A percentile compares a stretch with the other conserved stretches of the same genome.
Conservation (phyloP, 345 rosid species). For the Clarkia xantiana region DNA sequence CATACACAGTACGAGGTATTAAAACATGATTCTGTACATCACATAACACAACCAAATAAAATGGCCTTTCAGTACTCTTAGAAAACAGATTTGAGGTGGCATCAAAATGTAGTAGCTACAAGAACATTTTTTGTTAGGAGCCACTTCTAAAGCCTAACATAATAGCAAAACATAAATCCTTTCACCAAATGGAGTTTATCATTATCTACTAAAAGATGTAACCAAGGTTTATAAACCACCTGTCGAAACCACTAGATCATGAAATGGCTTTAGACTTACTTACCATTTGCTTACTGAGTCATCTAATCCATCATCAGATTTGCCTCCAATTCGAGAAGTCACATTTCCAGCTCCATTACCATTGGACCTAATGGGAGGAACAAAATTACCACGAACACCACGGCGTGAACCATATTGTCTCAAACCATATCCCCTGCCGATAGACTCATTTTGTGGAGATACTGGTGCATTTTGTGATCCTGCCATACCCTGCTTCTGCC, state of each 20-base stretch:
- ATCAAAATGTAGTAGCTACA: too few species aligned
- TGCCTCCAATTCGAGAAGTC: constrained; percentile 55
- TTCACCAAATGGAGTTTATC: too few species aligned
- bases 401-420: constrained; percentile 55
- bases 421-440: constrained; percentile 39
- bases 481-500: constrained; percentile 48
- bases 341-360: constrained; percentile 48
- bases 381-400: constrained; percentile 70
- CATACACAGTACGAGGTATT: background rate
- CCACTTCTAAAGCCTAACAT: too few species aligned
- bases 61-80: too few species aligned
- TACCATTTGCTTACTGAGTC: constrained; percentile 84
- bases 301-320: constrained; percentile 63
- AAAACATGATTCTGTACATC: background rate
- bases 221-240: background rate
- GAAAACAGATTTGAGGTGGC: too few species aligned
- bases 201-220: too few species aligned
- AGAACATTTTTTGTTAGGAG: too few species aligned
- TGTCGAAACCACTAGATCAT: background rate
- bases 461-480: constrained; percentile 42
- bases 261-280: constrained; percentile 16
- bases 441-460: constrained; percentile 49
- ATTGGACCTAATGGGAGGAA: constrained; percentile 74
- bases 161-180: too few species aligned
- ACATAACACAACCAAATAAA: too few species aligned